Evolutionary conservation across 1,284 basidiomycete species (phyloP).

Genomic region (Cryptococcus floricola): DNA sequence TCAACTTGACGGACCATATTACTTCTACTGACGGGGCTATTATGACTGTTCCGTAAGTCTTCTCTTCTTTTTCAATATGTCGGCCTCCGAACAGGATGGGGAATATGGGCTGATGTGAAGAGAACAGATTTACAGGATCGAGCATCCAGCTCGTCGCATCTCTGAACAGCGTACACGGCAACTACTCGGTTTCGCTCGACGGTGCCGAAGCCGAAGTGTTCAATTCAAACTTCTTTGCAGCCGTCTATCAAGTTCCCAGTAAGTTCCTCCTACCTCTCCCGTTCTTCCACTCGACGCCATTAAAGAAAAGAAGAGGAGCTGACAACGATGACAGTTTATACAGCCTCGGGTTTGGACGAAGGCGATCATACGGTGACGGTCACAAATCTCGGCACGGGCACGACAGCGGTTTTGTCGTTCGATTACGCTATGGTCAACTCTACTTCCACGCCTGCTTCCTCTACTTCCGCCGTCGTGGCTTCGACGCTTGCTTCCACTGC

Average conservation of each 20-base stretch:
- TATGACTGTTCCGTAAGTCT: slow-evolving; percentile 6
- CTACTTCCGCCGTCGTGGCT: background rate
- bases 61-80: background rate
- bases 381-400: slow-evolving; percentile 13
- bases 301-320: too few species aligned
- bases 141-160: slow-evolving; percentile 13
- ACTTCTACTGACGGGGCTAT: background rate
- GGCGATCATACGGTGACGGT: slow-evolving; percentile 12
- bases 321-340: slow-evolving; percentile 6
- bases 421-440: slow-evolving; percentile 20
- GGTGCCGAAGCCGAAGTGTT: slow-evolving; percentile 8
- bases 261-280: background rate
- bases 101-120: too few species aligned
- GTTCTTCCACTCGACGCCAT: background rate
- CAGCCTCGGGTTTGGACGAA: slow-evolving; percentile 11
- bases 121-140: slow-evolving; percentile 10
- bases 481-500: too few species aligned
- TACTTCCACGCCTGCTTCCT: background rate
- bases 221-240: background rate
- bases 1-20: slow-evolving; percentile 7
- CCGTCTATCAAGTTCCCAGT: background rate
- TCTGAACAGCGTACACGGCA: slow-evolving; percentile 13
- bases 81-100: background rate
- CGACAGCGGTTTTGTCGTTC: slow-evolving; percentile 2
- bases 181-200: slow-evolving; percentile 19